Evolutionary conservation across 345 rosid genomes (phyloP), one percentile per base, ranked within the genome.

Genomic region (Citrus australasica): DNA sequence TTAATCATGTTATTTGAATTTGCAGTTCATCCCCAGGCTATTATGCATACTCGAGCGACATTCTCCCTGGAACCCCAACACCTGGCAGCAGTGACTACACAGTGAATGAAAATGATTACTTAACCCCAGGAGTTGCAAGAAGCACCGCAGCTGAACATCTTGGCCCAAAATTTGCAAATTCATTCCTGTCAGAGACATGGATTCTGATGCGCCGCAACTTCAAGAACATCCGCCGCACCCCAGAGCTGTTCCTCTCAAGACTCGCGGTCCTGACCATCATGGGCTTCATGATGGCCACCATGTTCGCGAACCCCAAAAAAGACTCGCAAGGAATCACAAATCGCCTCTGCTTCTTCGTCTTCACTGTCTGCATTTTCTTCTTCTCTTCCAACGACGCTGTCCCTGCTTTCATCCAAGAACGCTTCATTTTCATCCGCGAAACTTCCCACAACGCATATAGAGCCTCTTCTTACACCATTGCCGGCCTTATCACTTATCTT

Each of bases 231-330:
- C 19, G 72, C n/a, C 86, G 95, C 35, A 91, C 91, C 24, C 92
- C 91, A 2, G 92, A 91, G 77, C 92, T 91, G 56, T 91, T 91
- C 86, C 91, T 89, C 48, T 91, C 95, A 21, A 81, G 95, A 61
- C 89, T 89, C 46, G 28, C 89, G 81, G 95, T 89, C 76, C 86
- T 91, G 28, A 85, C 92, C 6, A 16, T 84, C 33, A 91, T 91
- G 95, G 95, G 95, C 8, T 1, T 88, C 51, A 86, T 91, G 92
- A 91, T 91, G 95, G 92, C 93, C 33, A 89, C 95, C 6, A 89
- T 91, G 95, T 91, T 91, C 91, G 35, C 46, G 78, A 83, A 80
- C 14, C 95, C 95, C 1, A 82, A 78, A 71, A 14, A n/a, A 0
- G 66, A 73, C 74, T 11, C 67, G 51, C 91, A 91, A 70, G 95